Percentiles rank a stretch among this genome's conserved stretches.
Evolutionary conservation across 2,329 filamentous ascomycete genomes (phyloP).

Genomic region (Thielaviopsis cerberus): DNA sequence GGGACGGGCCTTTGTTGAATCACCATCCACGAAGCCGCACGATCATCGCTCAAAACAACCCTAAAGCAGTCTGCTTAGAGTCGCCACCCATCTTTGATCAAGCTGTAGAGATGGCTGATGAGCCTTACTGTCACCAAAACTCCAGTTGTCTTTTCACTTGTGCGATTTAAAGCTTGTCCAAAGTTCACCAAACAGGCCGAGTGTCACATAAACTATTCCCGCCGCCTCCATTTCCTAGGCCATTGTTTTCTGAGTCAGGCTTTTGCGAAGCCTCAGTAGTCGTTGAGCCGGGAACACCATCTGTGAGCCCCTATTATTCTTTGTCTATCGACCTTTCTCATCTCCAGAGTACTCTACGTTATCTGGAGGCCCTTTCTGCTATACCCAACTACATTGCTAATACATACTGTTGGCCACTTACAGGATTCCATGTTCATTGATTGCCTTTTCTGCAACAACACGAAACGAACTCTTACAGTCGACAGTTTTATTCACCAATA

Average conservation of each 20-base stretch:
- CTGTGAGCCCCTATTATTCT: background rate
- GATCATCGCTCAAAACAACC: background rate
- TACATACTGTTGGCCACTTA: no score
- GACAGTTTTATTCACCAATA: background rate
- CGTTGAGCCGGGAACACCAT: background rate
- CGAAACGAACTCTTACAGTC: background rate
- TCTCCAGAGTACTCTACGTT: background rate
- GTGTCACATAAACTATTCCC: background rate
- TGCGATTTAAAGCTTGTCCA: background rate
- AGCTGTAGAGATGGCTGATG: background rate
- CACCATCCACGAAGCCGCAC: background rate
- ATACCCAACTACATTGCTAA: no score
- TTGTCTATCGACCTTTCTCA: background rate
- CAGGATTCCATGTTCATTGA: background rate
- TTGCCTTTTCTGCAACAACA: background rate
- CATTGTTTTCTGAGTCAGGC: background rate
- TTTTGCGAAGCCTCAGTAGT: background rate
- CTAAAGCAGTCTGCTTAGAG: background rate
- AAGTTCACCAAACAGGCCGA: background rate
- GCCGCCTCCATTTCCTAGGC: background rate
- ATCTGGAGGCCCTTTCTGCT: background rate
- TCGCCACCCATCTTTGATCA: background rate
- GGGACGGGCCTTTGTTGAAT: background rate
- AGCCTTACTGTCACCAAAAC: background rate
- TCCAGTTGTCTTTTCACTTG: background rate